Evolutionary conservation across 371 early-diverging fungal genomes (phyloP).

Genomic region (Circinella umbellata): DNA sequence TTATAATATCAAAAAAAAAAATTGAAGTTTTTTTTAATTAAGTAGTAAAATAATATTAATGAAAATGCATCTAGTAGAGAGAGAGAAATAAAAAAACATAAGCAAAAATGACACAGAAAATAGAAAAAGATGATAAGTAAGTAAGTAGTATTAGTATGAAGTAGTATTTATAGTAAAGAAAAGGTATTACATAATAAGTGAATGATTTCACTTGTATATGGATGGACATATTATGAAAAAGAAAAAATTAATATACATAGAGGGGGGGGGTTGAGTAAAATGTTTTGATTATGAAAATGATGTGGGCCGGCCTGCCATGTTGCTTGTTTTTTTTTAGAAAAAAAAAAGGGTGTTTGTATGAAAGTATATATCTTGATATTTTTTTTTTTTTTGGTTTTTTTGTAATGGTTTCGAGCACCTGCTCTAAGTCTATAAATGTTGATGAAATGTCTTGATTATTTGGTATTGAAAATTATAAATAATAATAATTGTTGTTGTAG

Average conservation of each 20-base stretch:
- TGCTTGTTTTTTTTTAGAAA: slow-evolving; percentile 12
- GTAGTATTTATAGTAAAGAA: slow-evolving; percentile 9
- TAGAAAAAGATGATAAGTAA: too few species aligned
- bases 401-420: background rate
- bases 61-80: slow-evolving; percentile 4
- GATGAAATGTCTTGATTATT: too few species aligned
- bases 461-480: too few species aligned
- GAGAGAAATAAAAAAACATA: background rate
- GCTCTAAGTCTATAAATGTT: background rate
- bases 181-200: slow-evolving; percentile 10
- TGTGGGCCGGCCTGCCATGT: slow-evolving; percentile 15
- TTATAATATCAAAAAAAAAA: too few species aligned
- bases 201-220: slow-evolving; percentile 6
- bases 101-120: too few species aligned
- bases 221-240: slow-evolving; percentile 5
- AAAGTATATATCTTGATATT: slow-evolving; percentile 12
- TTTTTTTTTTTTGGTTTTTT: background rate
- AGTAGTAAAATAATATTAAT: background rate
- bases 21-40: background rate
- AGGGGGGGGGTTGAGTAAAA: too few species aligned
- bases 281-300: background rate
- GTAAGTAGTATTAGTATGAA: background rate
- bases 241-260: background rate
- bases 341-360: background rate
- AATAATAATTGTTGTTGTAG: too few species aligned